Evolutionary conservation across 306 rosid genomes (phyloP).

Genomic region (Herpetospermum pedunculosum): DNA sequence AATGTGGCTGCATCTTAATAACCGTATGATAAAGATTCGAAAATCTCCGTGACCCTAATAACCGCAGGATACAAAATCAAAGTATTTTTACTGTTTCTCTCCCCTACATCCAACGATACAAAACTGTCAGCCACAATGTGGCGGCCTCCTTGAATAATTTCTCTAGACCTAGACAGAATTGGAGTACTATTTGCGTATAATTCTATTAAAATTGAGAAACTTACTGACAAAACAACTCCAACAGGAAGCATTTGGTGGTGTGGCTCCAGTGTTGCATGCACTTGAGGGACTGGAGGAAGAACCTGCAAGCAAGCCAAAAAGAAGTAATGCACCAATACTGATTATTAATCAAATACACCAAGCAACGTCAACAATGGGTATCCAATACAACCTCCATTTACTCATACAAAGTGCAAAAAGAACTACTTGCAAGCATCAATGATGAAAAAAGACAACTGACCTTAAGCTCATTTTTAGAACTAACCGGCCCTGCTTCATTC

Average conservation of each 20-base stretch:
- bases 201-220: conserved; percentile 10
- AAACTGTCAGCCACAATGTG: no score
- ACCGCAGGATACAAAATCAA: no score
- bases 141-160: no score
- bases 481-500: conserved; percentile 34
- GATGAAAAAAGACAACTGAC: conserved; percentile 12
- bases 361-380: background rate
- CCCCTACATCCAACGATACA: no score
- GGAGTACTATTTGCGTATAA: background rate
- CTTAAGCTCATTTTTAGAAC: conserved; percentile 66
- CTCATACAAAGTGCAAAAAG: background rate
- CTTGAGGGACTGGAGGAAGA: conserved; percentile 64
- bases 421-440: background rate
- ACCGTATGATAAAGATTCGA: no score
- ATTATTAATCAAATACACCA: conserved; percentile 6
- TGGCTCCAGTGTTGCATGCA: conserved; percentile 46
- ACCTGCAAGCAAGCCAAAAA: conserved; percentile 32
- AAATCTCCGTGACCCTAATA: no score
- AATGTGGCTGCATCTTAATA: no score
- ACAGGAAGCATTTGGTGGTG: conserved; percentile 62
- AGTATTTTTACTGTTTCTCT: no score
- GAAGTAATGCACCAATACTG: conserved; percentile 8
- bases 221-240: conserved; percentile 77
- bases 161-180: background rate
- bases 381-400: background rate